Conservation (phyloP, 2,329 filamentous ascomycete species). For the Diplodia seriata region DNA sequence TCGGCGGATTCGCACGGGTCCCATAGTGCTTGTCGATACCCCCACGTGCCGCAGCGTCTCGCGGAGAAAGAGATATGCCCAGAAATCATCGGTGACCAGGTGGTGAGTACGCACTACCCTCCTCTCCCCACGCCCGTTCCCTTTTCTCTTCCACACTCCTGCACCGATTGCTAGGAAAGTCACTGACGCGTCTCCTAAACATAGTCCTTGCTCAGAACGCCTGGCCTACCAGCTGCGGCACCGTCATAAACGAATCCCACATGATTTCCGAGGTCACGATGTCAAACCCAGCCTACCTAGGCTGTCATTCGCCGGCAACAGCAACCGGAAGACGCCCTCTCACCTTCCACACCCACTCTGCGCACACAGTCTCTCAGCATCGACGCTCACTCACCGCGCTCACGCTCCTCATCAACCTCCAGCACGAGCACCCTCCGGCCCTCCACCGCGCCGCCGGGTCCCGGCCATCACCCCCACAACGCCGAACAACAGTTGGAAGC, state of each 20-base stretch:
- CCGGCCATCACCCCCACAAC: neutral
- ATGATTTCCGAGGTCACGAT: conserved; percentile 92
- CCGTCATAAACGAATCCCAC: conserved; percentile 81
- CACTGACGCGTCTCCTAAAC: too few relatives aligned
- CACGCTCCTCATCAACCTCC: neutral
- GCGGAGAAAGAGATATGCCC: too few relatives aligned
- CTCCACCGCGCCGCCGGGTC: neutral
- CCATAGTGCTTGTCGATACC: too few relatives aligned
- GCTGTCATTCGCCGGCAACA: conserved; percentile 70
- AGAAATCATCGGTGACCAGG: too few relatives aligned
- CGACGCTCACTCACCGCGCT: neutral
- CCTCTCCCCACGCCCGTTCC: too few relatives aligned
- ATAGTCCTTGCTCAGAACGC: too few relatives aligned
- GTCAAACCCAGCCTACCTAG: conserved; percentile 85
- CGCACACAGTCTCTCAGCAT: neutral
- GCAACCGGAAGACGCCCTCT: too few relatives aligned
- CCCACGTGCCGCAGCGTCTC: too few relatives aligned
- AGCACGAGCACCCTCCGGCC: conserved; percentile 9
- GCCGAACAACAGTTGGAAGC: neutral
- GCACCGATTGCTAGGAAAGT: too few relatives aligned
- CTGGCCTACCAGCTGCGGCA: conserved; percentile 73
- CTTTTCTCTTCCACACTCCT: too few relatives aligned
- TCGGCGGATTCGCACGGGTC: too few relatives aligned
- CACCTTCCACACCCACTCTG: neutral
- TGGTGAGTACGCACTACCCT: too few relatives aligned